Evolutionary conservation across 768 basidiomycete species (phyloP).

Genomic region (Hericium erinaceus): DNA sequence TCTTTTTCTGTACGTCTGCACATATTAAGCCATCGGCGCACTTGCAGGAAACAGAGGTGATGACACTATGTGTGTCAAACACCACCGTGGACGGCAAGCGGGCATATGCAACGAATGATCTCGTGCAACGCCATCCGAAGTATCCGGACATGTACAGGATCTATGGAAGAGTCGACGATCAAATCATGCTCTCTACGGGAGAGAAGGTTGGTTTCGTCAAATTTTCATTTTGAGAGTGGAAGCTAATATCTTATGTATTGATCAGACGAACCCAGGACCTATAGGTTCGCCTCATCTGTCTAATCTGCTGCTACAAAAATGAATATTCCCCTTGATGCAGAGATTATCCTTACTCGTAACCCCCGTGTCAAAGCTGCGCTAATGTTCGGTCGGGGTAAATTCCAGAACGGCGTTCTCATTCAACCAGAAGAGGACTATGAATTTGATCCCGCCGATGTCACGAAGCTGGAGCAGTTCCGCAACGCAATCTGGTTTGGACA

Average conservation of each 20-base stretch:
- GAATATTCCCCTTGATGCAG: not conserved
- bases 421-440: not conserved
- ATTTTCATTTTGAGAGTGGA: not conserved
- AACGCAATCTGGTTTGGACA: not conserved
- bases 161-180: not conserved
- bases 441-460: not conserved
- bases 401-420: constrained; percentile 7
- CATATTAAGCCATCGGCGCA: too few relatives aligned
- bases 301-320: not conserved
- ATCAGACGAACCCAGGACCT: not conserved
- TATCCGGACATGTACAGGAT: not conserved
- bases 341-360: not conserved
- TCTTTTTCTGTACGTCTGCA: not conserved
- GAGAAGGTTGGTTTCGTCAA: not conserved
- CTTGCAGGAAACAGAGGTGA: not conserved
- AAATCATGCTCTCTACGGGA: not conserved
- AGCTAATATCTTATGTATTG: not conserved
- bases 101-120: not conserved
- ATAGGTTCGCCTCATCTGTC: not conserved
- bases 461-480: not conserved
- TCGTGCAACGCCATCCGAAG: not conserved
- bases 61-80: not conserved
- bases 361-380: not conserved
- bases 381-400: constrained; percentile 5
- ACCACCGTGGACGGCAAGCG: not conserved